Base-by-base conservation (phyloP, 306 rosid genomes). In the Cucurbita moschata region DNA sequence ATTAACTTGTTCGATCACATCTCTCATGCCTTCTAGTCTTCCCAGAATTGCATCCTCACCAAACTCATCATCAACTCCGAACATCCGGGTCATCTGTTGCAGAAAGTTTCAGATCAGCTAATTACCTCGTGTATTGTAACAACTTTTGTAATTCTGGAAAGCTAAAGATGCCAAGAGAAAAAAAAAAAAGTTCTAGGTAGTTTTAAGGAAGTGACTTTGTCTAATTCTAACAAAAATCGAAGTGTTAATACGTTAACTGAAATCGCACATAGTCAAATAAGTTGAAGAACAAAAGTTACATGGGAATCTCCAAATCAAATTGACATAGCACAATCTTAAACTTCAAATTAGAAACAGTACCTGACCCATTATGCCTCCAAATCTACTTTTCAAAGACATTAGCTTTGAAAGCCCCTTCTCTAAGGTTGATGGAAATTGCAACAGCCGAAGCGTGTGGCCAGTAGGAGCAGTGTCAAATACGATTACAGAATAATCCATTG, bases 381-480 rank as follows among this genome's bases (percentile, higher is more conserved):
- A 95, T 84, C 86, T 95, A 83, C 75, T 95, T 85, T 89, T 95
- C 90, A 95, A 87, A 73, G 99, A 83, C 97, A 95, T 95, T 75
- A 95, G 53, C 81, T 95, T 95, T 6, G 97, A 78, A 55, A 95
- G 96, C 56, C 99, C 99, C 85, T 91, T 95, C 82, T 95, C 99
- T 76, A 95, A 77, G 76, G 94, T 91, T 8, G 99, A 81, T 55
- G 99, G 99, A 82, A 95, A 95, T 82, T 95, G 99, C 90, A 95
- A 81, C 21, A 95, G 78, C 57, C 99, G 86, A 52, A 95, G 96
- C 4, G 99, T 95, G 82, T 91, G 99, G 60, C 99, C 97, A 67
- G 99, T 95, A 80, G 99, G 99, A 79, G 99, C 99, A 67, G 99
- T 95, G 81, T 95, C 97, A 71, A 95, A 95, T 62, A 95, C 96